Conservation (phyloP, 345 rosid genomes). For the Populus alba region DNA sequence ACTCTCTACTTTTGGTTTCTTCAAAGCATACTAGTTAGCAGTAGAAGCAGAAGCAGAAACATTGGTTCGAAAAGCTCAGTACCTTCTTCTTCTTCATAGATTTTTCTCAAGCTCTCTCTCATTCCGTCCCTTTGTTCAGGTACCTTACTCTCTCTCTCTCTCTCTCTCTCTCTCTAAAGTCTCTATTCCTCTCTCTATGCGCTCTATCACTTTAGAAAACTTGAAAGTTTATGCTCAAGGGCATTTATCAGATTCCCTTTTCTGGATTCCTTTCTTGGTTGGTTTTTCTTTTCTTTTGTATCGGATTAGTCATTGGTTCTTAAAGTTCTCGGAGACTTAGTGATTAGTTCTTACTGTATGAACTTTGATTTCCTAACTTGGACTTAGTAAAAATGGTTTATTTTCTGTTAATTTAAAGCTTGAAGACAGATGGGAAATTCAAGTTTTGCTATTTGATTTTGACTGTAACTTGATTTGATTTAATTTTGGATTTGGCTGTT, state of each 20-base stretch:
- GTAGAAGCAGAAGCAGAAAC: neutral
- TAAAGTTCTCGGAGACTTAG: slow-evolving; percentile 10
- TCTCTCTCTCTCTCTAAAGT: neutral
- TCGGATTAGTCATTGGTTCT: slow-evolving; percentile 12
- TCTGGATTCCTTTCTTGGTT: neutral
- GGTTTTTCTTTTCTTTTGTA: slow-evolving; percentile 2
- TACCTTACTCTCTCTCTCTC: neutral
- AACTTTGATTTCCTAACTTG: neutral
- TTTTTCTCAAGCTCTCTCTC: too few species aligned
- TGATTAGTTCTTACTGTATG: slow-evolving; percentile 8
- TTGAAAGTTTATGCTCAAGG: slow-evolving; percentile 17
- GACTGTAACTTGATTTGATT: slow-evolving; percentile 5
- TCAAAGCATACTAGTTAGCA: neutral
- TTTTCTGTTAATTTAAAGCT: neutral
- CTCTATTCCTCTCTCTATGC: neutral
- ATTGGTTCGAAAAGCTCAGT: neutral
- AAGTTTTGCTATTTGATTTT: neutral
- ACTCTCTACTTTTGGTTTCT: neutral
- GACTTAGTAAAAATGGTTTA: neutral
- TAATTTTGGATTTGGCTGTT: neutral
- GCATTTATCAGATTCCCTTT: slow-evolving; percentile 12
- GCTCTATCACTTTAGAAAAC: neutral
- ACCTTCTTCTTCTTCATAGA: neutral
- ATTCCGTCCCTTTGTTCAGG: neutral
- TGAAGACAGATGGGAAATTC: neutral